Conservation (phyloP, 805 yeast genomes). For the Myxozyma lipomycoides region DNA sequence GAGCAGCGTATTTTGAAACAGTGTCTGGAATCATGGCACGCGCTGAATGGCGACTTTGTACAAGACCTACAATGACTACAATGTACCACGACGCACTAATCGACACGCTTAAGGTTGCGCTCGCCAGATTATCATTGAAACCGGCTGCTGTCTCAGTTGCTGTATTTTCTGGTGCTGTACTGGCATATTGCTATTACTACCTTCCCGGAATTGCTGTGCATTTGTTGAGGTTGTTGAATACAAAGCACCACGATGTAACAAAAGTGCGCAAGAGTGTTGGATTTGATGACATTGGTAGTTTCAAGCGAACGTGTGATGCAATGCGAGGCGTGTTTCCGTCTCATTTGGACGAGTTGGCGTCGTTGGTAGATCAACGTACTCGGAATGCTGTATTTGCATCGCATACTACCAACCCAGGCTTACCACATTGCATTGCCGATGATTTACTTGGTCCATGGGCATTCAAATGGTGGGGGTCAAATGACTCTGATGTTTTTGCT, state of each 20-base stretch:
- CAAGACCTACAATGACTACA: slow-evolving; percentile 6
- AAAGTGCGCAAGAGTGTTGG: slow-evolving; percentile 27
- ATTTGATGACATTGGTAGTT: background rate
- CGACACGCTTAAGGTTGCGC: slow-evolving; percentile 53
- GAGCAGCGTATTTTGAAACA: slow-evolving; percentile 42
- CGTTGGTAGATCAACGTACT: slow-evolving; percentile 28
- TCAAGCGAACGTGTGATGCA: background rate
- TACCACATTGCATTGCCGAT: slow-evolving; percentile 11
- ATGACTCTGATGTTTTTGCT: slow-evolving; percentile 39
- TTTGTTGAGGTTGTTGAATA: slow-evolving; percentile 34
- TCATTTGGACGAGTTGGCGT: slow-evolving; percentile 24
- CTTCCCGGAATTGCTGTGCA: slow-evolving; percentile 54
- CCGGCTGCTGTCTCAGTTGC: slow-evolving; percentile 52
- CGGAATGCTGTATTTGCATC: slow-evolving; percentile 8
- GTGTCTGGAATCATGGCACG: slow-evolving; percentile 39
- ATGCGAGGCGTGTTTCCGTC: slow-evolving; percentile 28
- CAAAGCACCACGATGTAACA: slow-evolving; percentile 31
- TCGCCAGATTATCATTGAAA: slow-evolving; percentile 48
- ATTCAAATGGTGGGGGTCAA: slow-evolving; percentile 36
- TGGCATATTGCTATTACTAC: slow-evolving; percentile 59
- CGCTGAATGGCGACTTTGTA: slow-evolving; percentile 38
- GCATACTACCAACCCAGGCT: slow-evolving; percentile 21
- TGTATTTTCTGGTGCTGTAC: slow-evolving; percentile 66
- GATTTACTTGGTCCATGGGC: slow-evolving; percentile 38
- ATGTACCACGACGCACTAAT: slow-evolving; percentile 37